phyloP scores from a whole-genome alignment of 257 asterid genomes.

The Solanum rostratum region DNA sequence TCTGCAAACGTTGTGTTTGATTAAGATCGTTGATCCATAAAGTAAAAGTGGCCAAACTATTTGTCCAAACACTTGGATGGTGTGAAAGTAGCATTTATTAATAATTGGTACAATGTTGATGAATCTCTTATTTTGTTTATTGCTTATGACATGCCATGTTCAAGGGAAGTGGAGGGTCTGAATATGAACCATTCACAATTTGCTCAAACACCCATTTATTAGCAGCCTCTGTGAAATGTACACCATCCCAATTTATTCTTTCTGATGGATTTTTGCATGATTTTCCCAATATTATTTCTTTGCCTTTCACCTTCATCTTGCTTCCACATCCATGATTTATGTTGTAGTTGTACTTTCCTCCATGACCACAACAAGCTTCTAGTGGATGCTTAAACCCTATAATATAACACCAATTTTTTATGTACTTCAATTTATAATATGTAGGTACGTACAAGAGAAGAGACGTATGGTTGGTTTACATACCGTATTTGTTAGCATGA shows the following conservation, averaged over 20 bases:
- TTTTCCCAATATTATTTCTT: conserved; percentile 50
- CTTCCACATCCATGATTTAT: conserved; percentile 49
- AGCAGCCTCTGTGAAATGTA: conserved; percentile 71
- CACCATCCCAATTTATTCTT: conserved; percentile 70
- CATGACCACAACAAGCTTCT: conserved; percentile 81
- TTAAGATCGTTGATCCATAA: background rate
- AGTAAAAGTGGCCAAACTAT: background rate
- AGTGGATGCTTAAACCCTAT: conserved; percentile 68
- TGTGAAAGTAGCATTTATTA: background rate
- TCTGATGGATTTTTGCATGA: conserved; percentile 59
- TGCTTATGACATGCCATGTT: conserved; percentile 38
- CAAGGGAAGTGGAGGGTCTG: conserved; percentile 74
- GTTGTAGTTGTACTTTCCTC: conserved; percentile 83
- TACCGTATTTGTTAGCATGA: conserved; percentile 51
- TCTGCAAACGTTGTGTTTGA: no score
- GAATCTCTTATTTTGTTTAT: background rate
- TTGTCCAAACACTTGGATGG: background rate
- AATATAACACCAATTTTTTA: background rate
- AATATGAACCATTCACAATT: conserved; percentile 57
- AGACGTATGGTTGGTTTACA: background rate
- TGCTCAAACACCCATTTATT: conserved; percentile 58
- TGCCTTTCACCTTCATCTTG: conserved; percentile 46
- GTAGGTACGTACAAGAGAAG: background rate
- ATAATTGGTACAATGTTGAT: background rate
- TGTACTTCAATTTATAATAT: background rate